phyloP scores from a whole-genome alignment of 257 asterid species.

The Gentiana dahurica region DNA sequence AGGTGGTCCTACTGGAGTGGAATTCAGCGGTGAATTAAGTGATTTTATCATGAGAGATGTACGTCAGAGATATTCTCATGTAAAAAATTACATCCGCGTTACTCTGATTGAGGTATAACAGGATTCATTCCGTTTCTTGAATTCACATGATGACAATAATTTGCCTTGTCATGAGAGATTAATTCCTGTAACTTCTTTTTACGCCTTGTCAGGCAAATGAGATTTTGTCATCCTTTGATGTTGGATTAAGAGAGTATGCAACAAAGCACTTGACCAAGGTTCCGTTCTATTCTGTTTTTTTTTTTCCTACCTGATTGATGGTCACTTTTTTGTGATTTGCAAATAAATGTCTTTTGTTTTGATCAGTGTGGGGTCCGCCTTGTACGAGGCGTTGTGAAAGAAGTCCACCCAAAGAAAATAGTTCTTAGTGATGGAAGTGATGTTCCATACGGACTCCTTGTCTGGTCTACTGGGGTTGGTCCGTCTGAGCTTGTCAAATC shows the following conservation, averaged over 20 bases:
- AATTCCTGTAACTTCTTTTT: neutral
- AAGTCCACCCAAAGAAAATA: slow-evolving; percentile 65
- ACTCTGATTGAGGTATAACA: slow-evolving; percentile 86
- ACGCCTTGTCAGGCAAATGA: slow-evolving; percentile 62
- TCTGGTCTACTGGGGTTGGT: slow-evolving; percentile 97
- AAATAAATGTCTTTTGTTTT: neutral
- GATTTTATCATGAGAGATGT: slow-evolving; percentile 89
- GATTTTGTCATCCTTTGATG: slow-evolving; percentile 82
- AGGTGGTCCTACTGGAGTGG: slow-evolving; percentile 99
- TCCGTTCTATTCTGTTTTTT: slow-evolving; percentile 1
- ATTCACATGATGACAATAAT: too few relatives aligned
- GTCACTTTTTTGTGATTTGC: neutral
- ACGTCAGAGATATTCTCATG: slow-evolving; percentile 65
- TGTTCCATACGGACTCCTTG: slow-evolving; percentile 88
- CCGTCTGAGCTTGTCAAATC: slow-evolving; percentile 66
- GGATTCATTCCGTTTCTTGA: neutral
- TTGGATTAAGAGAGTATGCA: slow-evolving; percentile 74
- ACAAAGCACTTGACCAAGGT: slow-evolving; percentile 88
- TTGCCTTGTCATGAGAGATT: neutral
- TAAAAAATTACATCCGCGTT: slow-evolving; percentile 75
- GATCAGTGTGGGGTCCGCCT: slow-evolving; percentile 77
- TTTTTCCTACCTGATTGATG: too few relatives aligned
- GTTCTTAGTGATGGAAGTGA: slow-evolving; percentile 86
- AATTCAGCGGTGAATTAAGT: slow-evolving; percentile 88
- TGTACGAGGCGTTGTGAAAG: slow-evolving; percentile 81